A percentile compares a stretch with the other conserved stretches of the same genome.
phyloP scores from a whole-genome alignment of 202 grass and related monocot genomes.

The Cymbopogon flexuosus region DNA sequence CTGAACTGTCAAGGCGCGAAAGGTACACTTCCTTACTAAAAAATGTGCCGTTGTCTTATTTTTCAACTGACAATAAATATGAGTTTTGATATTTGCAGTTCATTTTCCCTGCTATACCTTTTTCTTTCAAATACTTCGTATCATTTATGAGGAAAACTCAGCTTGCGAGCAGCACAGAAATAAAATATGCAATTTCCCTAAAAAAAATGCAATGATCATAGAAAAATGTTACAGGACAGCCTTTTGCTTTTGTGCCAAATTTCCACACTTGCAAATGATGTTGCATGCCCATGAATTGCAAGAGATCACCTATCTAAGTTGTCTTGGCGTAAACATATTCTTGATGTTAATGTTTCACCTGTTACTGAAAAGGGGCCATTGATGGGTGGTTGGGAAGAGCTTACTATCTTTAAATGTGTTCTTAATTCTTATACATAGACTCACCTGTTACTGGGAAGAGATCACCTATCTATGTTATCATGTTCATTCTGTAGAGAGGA shows the following conservation, averaged over 20 bases:
- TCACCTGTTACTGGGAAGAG: too few species aligned
- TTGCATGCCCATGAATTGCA: neutral
- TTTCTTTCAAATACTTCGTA: neutral
- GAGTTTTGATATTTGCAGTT: neutral
- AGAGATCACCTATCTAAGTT: neutral
- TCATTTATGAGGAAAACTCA: neutral
- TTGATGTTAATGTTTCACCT: neutral
- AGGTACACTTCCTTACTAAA: slow-evolving; percentile 42
- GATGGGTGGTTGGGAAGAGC: neutral
- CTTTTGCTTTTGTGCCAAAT: neutral
- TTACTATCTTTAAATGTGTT: neutral
- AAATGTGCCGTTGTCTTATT: slow-evolving; percentile 4
- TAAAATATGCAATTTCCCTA: neutral
- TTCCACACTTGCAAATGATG: neutral
- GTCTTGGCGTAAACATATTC: neutral
- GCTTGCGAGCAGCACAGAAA: neutral
- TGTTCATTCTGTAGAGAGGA: slow-evolving; percentile 66
- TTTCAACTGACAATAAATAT: neutral
- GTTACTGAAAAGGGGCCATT: neutral
- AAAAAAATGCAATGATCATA: neutral
- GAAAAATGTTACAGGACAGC: neutral
- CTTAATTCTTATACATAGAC: neutral
- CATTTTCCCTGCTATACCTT: neutral
- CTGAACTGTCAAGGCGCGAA: slow-evolving; percentile 95
- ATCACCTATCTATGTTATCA: too few species aligned